These are phyloP conservation scores for Colletotrichum sp. DNA, from an alignment of 2,329 filamentous ascomycete species.

Conservation along the genomic window DNA sequence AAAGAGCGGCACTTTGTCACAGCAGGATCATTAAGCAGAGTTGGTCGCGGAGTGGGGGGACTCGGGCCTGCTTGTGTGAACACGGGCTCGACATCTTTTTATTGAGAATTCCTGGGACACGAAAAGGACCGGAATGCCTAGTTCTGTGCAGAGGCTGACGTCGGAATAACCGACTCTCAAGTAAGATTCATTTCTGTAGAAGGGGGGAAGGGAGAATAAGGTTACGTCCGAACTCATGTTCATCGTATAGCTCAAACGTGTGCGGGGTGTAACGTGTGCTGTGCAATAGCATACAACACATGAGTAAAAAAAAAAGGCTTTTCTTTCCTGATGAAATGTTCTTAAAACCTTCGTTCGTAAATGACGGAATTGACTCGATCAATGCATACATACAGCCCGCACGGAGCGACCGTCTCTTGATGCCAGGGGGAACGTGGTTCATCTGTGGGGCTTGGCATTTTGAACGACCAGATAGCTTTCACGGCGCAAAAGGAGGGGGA, in stretches of 20 bases:
- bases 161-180: not conserved
- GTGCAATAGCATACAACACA: not conserved
- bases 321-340: not conserved
- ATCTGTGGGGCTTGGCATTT: not conserved
- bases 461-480: not conserved
- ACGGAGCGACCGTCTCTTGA: not conserved
- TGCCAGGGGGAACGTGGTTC: not conserved
- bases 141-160: not conserved
- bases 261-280: not conserved
- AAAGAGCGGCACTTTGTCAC: not conserved
- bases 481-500: not conserved
- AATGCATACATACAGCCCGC: not conserved
- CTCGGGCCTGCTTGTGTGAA: not conserved
- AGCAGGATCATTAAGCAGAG: not conserved
- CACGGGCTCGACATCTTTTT: not conserved
- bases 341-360: not conserved
- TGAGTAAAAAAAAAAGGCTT: not conserved
- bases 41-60: not conserved
- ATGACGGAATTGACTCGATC: not conserved
- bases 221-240: not conserved
- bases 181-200: not conserved
- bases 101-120: fast-evolving
- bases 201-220: not conserved
- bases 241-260: not conserved
- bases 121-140: fast-evolving